Conservation (phyloP, 768 basidiomycete genomes). For the Agaricus bisporus region DNA sequence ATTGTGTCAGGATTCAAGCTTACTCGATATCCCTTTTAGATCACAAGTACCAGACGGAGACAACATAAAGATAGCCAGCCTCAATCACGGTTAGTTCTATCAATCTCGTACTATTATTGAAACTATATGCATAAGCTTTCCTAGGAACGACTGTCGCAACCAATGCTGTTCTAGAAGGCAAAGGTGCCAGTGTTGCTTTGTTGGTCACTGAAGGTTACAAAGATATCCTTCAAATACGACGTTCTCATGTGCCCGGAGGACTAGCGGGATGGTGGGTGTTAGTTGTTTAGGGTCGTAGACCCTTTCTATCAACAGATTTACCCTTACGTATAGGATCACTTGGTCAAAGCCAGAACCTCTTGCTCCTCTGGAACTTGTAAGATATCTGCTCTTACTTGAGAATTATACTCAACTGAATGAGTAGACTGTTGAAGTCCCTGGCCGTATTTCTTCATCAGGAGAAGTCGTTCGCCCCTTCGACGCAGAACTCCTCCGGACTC, state of each 20-base stretch:
- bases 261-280: slow-evolving; percentile 18
- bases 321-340: slow-evolving; percentile 17
- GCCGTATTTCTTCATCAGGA: slow-evolving; percentile 22
- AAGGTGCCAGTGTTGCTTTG: slow-evolving; percentile 21
- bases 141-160: slow-evolving; percentile 21
- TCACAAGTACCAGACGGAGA: slow-evolving; percentile 12
- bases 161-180: slow-evolving; percentile 26
- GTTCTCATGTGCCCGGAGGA: slow-evolving; percentile 18
- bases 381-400: not conserved
- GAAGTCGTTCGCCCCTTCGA: slow-evolving; percentile 20
- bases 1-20: not conserved
- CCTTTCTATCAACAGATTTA: slow-evolving; percentile 3
- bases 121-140: not conserved
- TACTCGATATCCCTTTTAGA: slow-evolving; percentile 8
- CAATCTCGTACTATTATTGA: no score
- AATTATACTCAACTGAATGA: not conserved
- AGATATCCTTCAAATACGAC: slow-evolving; percentile 15
- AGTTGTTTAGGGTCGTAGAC: not conserved
- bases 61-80: slow-evolving; percentile 9
- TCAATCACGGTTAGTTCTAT: slow-evolving; percentile 17
- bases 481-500: slow-evolving; percentile 13
- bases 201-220: slow-evolving; percentile 24
- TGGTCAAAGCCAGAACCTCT: slow-evolving; percentile 23
- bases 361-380: slow-evolving; percentile 22
- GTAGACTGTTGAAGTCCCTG: slow-evolving; percentile 23